Percentiles rank a stretch among this genome's conserved stretches.
These are phyloP conservation scores for Mycena metata DNA, from an alignment of 768 basidiomycete species.

Conservation along the genomic window DNA sequence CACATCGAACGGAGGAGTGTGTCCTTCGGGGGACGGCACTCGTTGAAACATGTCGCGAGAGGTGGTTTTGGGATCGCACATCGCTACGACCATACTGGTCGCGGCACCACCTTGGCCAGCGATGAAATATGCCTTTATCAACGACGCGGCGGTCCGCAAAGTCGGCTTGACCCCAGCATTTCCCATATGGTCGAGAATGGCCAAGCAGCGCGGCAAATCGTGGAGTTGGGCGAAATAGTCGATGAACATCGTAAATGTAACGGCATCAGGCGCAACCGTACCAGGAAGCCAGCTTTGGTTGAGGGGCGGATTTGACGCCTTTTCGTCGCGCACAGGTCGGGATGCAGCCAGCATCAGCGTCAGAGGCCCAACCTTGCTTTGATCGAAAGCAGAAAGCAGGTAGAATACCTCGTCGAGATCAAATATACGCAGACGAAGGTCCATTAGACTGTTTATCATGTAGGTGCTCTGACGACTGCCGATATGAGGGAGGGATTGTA, in stretches of 20 bases:
- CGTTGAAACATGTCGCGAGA: slow-evolving; percentile 46
- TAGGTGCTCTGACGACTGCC: slow-evolving; percentile 57
- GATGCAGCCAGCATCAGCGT: slow-evolving; percentile 30
- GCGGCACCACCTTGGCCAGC: slow-evolving; percentile 63
- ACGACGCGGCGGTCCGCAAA: slow-evolving; percentile 60
- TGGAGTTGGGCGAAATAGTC: slow-evolving; percentile 62
- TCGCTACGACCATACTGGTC: slow-evolving; percentile 61
- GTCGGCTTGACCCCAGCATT: slow-evolving; percentile 59
- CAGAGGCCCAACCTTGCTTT: slow-evolving; percentile 30
- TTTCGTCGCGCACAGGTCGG: slow-evolving; percentile 20
- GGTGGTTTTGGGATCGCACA: slow-evolving; percentile 54
- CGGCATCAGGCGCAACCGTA: slow-evolving; percentile 60
- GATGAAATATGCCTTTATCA: slow-evolving; percentile 69
- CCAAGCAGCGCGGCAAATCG: slow-evolving; percentile 60
- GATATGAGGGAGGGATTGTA: slow-evolving; percentile 61
- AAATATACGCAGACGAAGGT: slow-evolving; percentile 67
- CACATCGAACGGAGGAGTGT: slow-evolving; percentile 47
- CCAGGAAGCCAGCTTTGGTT: slow-evolving; percentile 26
- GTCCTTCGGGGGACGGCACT: slow-evolving; percentile 37
- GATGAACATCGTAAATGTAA: slow-evolving; percentile 76
- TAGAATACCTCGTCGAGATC: slow-evolving; percentile 63
- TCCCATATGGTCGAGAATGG: slow-evolving; percentile 63
- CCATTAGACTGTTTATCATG: slow-evolving; percentile 79
- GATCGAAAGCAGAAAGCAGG: slow-evolving; percentile 54
- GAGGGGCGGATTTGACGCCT: not conserved